These are phyloP conservation scores for Aspergillus transmontanensis DNA, from an alignment of 2,329 filamentous ascomycete species.

Conservation along the genomic window DNA sequence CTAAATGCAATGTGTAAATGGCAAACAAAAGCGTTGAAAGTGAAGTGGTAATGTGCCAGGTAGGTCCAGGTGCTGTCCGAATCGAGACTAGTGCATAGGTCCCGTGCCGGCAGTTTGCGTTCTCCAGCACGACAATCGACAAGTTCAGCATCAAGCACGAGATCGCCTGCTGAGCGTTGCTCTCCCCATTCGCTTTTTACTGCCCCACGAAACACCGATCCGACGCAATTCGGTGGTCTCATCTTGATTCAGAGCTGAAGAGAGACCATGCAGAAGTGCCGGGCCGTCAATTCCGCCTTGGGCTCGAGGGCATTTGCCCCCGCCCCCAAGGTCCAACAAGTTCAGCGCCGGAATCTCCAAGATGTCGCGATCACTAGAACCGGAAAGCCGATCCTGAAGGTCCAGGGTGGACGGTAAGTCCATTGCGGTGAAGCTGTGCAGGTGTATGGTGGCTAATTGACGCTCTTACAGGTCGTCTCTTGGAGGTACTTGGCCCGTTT, in stretches of 20 bases:
- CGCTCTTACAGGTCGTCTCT: conserved; percentile 68
- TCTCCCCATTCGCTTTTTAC: conserved; percentile 29
- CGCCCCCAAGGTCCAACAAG: conserved; percentile 41
- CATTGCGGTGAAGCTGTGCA: conserved; percentile 15
- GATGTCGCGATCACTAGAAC: conserved; percentile 94
- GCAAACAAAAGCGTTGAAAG: neutral
- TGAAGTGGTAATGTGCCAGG: neutral
- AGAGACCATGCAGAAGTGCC: conserved; percentile 50
- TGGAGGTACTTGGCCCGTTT: conserved; percentile 65
- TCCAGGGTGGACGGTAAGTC: conserved; percentile 80
- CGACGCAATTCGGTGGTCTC: conserved; percentile 28
- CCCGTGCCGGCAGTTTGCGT: conserved; percentile 31
- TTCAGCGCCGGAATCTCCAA: conserved; percentile 59
- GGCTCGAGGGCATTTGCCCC: conserved; percentile 41
- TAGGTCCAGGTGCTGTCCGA: conserved; percentile 21
- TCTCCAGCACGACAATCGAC: conserved; percentile 25
- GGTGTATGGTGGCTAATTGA: conserved; percentile 25
- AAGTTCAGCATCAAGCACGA: conserved; percentile 23
- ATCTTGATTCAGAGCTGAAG: conserved; percentile 28
- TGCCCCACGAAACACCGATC: conserved; percentile 24
- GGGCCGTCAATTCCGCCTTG: conserved; percentile 45
- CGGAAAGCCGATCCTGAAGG: conserved; percentile 89
- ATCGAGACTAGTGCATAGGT: conserved; percentile 36
- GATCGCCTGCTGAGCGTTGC: conserved; percentile 31
- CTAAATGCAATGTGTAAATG: neutral